Evolutionary conservation across 1,284 basidiomycete genomes (phyloP).

Genomic region (Exobasidium cylindrosporum): DNA sequence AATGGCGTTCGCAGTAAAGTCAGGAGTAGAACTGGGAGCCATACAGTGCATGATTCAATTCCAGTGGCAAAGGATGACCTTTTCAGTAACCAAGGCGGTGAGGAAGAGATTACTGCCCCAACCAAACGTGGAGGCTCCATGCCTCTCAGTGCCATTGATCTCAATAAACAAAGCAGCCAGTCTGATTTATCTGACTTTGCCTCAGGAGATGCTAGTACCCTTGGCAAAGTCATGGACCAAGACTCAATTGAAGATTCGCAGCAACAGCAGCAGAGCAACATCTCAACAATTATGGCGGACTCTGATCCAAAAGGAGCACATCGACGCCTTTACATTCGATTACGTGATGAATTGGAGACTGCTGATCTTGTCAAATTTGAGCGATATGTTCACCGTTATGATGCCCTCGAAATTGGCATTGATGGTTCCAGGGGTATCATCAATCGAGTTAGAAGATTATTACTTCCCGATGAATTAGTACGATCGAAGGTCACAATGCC

Average conservation of each 20-base stretch:
- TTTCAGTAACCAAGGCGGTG: constrained; percentile 26
- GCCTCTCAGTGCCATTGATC: not conserved
- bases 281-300: not conserved
- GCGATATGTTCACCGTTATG: constrained; percentile 43
- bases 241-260: not conserved
- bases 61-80: constrained; percentile 43
- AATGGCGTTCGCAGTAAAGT: constrained; percentile 17
- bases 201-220: not conserved
- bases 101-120: not conserved
- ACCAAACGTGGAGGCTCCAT: not conserved
- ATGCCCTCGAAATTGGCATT: constrained; percentile 42
- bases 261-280: not conserved
- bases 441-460: constrained; percentile 41
- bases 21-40: constrained; percentile 38
- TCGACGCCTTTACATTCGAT: constrained; percentile 37
- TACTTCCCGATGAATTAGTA: constrained; percentile 21
- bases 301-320: constrained; percentile 18
- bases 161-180: not conserved
- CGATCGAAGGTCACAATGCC: constrained; percentile 25
- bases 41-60: constrained; percentile 41
- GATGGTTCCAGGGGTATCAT: constrained; percentile 43
- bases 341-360: constrained; percentile 31
- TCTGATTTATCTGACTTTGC: not conserved
- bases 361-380: constrained; percentile 44
- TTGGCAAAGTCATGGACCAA: not conserved